A percentile compares a stretch with the other conserved stretches of the same genome.
phyloP scores from a whole-genome alignment of 164 flowering plant species.

The Annona cherimola region DNA sequence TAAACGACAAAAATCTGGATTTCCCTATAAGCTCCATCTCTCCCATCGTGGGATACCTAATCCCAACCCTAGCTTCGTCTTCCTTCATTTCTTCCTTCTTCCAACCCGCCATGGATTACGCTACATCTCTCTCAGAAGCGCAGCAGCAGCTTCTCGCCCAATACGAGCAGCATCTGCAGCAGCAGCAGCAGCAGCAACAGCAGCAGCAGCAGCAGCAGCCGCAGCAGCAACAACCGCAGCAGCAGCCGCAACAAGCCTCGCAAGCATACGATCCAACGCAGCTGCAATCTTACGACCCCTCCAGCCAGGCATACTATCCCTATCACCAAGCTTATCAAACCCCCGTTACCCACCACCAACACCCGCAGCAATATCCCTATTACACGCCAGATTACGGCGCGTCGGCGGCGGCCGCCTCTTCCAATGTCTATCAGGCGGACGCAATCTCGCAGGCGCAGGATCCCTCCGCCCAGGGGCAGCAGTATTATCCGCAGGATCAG shows the following conservation, averaged over 20 bases:
- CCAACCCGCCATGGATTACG: constrained; percentile 23
- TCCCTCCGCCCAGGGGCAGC: constrained; percentile 7
- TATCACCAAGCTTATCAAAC: constrained; percentile 7
- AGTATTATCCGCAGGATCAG: constrained; percentile 19
- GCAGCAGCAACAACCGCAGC: constrained; percentile 19
- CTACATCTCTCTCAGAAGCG: constrained; percentile 24
- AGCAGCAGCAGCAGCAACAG: constrained; percentile 22
- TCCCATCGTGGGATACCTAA: background rate
- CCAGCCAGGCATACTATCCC: constrained; percentile 8
- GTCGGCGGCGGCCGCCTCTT: constrained; percentile 1
- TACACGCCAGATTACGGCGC: constrained; percentile 15
- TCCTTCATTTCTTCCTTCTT: background rate
- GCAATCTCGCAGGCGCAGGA: background rate
- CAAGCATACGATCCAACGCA: constrained; percentile 28
- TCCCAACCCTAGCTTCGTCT: background rate
- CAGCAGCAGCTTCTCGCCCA: constrained; percentile 26
- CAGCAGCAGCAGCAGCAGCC: constrained; percentile 22
- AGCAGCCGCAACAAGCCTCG: constrained; percentile 16
- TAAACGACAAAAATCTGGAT: too few relatives aligned
- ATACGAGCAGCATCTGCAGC: constrained; percentile 24
- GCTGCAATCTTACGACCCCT: constrained; percentile 13
- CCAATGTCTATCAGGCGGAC: background rate
- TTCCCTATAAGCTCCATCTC: background rate
- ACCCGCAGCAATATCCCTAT: constrained; percentile 24
- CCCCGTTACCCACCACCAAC: constrained; percentile 6